Evolutionary conservation across 2,329 filamentous ascomycete genomes (phyloP), one percentile per base, ranked within the genome.

Genomic region (Lasiodiplodia sp.): DNA sequence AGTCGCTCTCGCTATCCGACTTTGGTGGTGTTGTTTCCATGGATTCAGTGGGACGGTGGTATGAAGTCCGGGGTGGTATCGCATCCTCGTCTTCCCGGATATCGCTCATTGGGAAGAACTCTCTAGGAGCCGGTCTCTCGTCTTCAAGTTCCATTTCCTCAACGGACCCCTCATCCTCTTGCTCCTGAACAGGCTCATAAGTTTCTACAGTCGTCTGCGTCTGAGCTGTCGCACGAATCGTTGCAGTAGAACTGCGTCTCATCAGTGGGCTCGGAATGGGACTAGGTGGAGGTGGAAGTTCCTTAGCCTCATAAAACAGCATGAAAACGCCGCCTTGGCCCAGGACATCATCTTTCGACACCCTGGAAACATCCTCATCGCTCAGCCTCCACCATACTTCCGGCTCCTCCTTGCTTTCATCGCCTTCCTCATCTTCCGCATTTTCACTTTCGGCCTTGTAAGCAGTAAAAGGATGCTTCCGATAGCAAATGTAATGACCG

Each of bases 401-500:
- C 16, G 74, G 71, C 2, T 72, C 69, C 16, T 65, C 51, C 18
- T 64, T 34, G 51, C 18, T 2, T 4, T 40, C 52, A 4, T 51
- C 58, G 3, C 51, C 23, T 8, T 65, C 60, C 44, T 52, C 31
- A 7, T 67, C 56, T 23, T 51, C 12, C 69, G 68, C 34, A 31
- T 56, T 8, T 53, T 38, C 58, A 4, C 6, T 18, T 3, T 52
- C 31, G 7, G 18, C 4, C 68, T 53, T 65, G 14, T 67, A 56
- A 14, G 66, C 31, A 63, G 67, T 18, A 66, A 60, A 56, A 52
- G 87, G 85, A 74, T 93, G 90, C 74, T 91, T 92, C 64, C 93
- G 87, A 79, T 96, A 97, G 77, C 93, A 97, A 49, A 97, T 90
- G 74, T 99, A 98, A 80, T 99, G 96, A 0, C 96, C 96, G 74